Evolutionary conservation across 2,329 filamentous ascomycete genomes (phyloP), one percentile per base, ranked within the genome.

Genomic region (Cyphellophora attinorum): DNA sequence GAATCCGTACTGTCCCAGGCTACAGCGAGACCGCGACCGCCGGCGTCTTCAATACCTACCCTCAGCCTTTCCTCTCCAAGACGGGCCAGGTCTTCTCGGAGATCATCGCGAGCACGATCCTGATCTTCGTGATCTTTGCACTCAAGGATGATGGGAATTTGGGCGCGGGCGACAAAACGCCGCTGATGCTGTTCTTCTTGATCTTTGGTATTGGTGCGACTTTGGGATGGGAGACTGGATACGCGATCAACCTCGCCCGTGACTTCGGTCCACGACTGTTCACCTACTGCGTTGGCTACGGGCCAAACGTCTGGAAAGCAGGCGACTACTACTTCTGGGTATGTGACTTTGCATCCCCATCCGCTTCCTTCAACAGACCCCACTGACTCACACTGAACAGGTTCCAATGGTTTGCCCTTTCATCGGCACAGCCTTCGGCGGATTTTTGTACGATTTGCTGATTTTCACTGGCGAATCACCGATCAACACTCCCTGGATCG

Each of bases 191-290:
- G 12, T 77, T 79, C 57, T 79, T 80, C 58, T 58, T 81, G 40
- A 76, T 81, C 46, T 80, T 80, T 49, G 76, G 74, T n/a, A 69
- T 81, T 14, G 76, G 75, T 14, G 72, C 72, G 19, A 76, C 72
- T 49, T 79, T 78, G 41, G 77, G 78, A 4, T 80, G 73, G 74
- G 68, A 81, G 54, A 82, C 76, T 3, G 76, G 77, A 21, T 81
- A 78, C 55, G 76, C 76, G 12, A 79, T 81, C 48, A 81, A 81
- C 45, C 53, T 79, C 17, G 76, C 74, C 31, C 68, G 77, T 58
- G 77, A 81, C 44, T 76, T 80, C 46, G 73, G 74, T 3, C 76
- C 76, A 15, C 64, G 77, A 14, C 53, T 80, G 27, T 71, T 79
- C 49, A 68, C 70, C 0, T 76, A 73, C 50, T 67, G 72, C 42